phyloP scores from a whole-genome alignment of 106 monocot genomes.

The Dendrobium officinale region DNA sequence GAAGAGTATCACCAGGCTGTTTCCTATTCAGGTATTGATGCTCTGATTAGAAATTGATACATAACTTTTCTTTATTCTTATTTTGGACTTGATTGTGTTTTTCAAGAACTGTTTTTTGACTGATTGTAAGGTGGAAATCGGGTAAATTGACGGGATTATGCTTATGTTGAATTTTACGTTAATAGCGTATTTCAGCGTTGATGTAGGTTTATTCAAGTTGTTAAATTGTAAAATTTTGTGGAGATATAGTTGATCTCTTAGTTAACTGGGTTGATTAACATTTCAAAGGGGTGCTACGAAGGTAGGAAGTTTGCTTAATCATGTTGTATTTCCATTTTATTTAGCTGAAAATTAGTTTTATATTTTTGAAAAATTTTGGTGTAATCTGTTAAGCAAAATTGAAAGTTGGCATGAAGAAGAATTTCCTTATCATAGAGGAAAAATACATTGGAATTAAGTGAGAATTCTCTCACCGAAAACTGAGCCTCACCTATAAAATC shows the following conservation, averaged over 20 bases:
- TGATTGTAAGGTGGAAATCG: neutral
- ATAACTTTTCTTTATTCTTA: neutral
- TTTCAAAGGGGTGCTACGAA: neutral
- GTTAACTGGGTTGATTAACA: neutral
- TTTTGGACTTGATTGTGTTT: neutral
- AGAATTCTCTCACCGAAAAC: too few relatives aligned
- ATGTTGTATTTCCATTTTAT: neutral
- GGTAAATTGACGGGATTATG: neutral
- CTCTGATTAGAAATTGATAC: neutral
- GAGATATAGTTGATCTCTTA: neutral
- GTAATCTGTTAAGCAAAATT: neutral
- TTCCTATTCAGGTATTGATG: constrained; percentile 78
- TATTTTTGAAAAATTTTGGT: neutral
- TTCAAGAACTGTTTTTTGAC: neutral
- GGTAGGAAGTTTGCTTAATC: neutral
- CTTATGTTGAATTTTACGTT: neutral
- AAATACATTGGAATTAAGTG: too few relatives aligned
- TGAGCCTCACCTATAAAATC: too few relatives aligned
- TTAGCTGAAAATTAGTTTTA: neutral
- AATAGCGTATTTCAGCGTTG: neutral
- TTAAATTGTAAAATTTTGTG: neutral
- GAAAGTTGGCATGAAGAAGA: neutral
- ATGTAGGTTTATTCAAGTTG: neutral
- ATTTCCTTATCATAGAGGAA: too few relatives aligned
- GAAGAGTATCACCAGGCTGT: constrained; percentile 75